These are phyloP conservation scores for Trametes elegans DNA, from an alignment of 768 basidiomycete species.

Conservation along the genomic window DNA sequence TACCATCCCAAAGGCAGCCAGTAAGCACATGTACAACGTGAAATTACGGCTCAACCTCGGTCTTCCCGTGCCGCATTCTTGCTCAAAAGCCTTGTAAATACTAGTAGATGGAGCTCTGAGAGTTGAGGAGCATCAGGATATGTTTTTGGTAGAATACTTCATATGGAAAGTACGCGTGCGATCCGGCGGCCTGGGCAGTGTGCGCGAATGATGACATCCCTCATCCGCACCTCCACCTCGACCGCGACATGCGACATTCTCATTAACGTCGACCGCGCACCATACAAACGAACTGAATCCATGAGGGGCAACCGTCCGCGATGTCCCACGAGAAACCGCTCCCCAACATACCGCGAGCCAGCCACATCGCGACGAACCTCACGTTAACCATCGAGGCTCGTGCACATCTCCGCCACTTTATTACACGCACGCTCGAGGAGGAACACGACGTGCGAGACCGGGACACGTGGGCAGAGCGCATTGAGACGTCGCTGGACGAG, in stretches of 20 bases:
- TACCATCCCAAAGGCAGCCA: no score
- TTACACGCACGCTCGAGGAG: slow-evolving; percentile 27
- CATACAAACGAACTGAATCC: background rate
- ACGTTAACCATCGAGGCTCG: slow-evolving; percentile 27
- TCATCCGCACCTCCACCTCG: slow-evolving; percentile 5
- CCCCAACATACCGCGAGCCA: slow-evolving; percentile 17
- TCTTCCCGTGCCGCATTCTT: no score
- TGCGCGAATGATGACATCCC: no score
- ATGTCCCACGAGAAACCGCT: slow-evolving; percentile 26
- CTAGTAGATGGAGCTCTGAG: no score
- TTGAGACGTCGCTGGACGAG: slow-evolving; percentile 49
- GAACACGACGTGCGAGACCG: slow-evolving; percentile 14
- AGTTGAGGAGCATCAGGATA: no score
- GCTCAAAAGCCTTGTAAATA: no score
- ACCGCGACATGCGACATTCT: background rate
- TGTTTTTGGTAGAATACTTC: background rate
- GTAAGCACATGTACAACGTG: no score
- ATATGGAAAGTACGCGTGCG: background rate
- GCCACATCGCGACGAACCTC: background rate
- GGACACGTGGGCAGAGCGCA: slow-evolving; percentile 42
- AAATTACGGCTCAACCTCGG: no score
- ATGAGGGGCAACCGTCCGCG: background rate
- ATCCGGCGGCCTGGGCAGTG: background rate
- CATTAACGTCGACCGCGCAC: background rate
- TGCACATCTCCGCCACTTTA: slow-evolving; percentile 28